A percentile compares a stretch with the other conserved stretches of the same genome.
Evolutionary conservation across 2,329 filamentous ascomycete species (phyloP).

Genomic region (Colletotrichum cuscutae): DNA sequence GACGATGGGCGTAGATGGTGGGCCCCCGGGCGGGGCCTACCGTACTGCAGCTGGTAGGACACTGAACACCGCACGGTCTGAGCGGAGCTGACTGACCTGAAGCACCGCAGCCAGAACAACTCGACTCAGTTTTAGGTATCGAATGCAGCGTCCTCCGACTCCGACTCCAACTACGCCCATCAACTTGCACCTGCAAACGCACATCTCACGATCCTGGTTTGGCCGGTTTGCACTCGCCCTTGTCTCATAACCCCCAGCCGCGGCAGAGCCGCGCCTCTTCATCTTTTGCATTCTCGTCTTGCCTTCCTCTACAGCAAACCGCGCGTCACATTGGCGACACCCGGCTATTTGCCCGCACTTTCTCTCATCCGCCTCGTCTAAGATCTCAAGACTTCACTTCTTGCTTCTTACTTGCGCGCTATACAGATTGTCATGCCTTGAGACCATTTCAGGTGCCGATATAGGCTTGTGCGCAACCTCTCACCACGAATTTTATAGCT

Average conservation of each 20-base stretch:
- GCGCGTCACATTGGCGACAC: background rate
- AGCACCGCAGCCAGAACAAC: background rate
- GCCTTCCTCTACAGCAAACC: background rate
- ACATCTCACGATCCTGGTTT: background rate
- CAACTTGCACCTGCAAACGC: slow-evolving; percentile 11
- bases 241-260: background rate
- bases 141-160: background rate
- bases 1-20: background rate
- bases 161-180: background rate
- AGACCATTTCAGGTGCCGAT: slow-evolving; percentile 11
- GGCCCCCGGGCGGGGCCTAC: background rate
- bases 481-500: background rate
- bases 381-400: background rate
- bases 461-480: slow-evolving; percentile 10
- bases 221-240: background rate
- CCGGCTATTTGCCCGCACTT: background rate
- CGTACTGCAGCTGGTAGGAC: background rate
- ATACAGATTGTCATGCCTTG: slow-evolving; percentile 29
- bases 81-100: background rate
- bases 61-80: background rate
- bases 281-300: background rate
- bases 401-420: background rate
- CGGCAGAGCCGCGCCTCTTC: slow-evolving; percentile 17
- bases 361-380: background rate
- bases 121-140: background rate